Evolutionary conservation across 768 basidiomycete genomes (phyloP).

Genomic region (Sarcomyxa edulis): DNA sequence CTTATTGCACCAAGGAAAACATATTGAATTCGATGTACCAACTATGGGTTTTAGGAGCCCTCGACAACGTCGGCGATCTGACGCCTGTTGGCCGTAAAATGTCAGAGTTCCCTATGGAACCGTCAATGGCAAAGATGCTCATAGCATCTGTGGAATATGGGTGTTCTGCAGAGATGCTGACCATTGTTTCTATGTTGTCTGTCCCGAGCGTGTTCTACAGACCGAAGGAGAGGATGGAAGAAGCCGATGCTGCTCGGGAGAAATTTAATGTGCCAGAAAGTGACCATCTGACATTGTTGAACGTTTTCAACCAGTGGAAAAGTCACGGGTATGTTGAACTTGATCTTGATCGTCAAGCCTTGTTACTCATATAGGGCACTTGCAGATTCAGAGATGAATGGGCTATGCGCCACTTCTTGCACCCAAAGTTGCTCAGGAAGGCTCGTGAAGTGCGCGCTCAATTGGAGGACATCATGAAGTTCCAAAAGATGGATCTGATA

Average conservation of each 20-base stretch:
- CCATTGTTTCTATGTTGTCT: slow-evolving; percentile 98
- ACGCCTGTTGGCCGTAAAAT: slow-evolving; percentile 92
- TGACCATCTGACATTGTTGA: slow-evolving; percentile 91
- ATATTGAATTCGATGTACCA: slow-evolving; percentile 99
- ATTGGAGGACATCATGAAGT: slow-evolving; percentile 98
- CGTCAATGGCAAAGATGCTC: slow-evolving; percentile 98
- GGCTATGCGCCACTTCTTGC: slow-evolving; percentile 92
- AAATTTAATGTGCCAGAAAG: slow-evolving; percentile 99
- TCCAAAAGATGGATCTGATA: slow-evolving; percentile 92
- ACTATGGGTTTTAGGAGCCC: slow-evolving; percentile 96
- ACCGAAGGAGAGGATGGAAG: slow-evolving; percentile 95
- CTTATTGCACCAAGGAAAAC: slow-evolving; percentile 56
- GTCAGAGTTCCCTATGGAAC: slow-evolving; percentile 99
- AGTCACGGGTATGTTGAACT: slow-evolving; percentile 65
- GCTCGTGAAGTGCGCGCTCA: slow-evolving; percentile 93
- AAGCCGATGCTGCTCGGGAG: slow-evolving; percentile 94
- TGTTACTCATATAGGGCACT: slow-evolving; percentile 1
- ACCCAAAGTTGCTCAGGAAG: slow-evolving; percentile 93
- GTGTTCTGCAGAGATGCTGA: slow-evolving; percentile 94
- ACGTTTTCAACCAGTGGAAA: slow-evolving; percentile 99
- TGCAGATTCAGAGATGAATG: slow-evolving; percentile 90
- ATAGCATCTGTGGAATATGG: slow-evolving; percentile 91
- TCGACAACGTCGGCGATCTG: slow-evolving; percentile 96
- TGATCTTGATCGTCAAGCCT: slow-evolving; percentile 1
- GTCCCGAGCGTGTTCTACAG: slow-evolving; percentile 98